Base-by-base conservation (phyloP, 257 asterid genomes). In the Henckelia pumila region DNA sequence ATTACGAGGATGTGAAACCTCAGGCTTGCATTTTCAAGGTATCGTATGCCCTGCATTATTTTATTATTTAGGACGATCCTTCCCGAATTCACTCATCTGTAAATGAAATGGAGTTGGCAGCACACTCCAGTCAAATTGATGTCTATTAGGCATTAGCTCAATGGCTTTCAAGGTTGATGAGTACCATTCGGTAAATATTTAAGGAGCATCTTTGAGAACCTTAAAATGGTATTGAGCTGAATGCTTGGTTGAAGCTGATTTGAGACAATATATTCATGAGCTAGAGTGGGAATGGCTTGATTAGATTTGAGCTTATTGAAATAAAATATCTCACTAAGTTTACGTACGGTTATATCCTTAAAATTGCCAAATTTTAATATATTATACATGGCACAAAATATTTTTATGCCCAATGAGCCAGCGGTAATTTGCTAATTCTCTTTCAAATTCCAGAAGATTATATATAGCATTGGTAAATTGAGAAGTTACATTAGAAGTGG, bases 11-110 rank as follows among this genome's bases (percentile, higher is more conserved):
- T 61, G 64, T 91, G 70, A 88, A 87, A 78, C 97, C 99, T 55
- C 99, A 94, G 79, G 97, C 99, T 75, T 94, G 99, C 83, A 94
- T 94, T 60, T 91, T 91, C 81, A 91, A 94, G 97, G 99, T 94
- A 84, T 66, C n/a, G 13, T 2, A 16, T 56, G 71, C 59, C 44
- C 55, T 66, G 67, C 55, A 33, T 33, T 35, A 59, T 44, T 56
- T n/a, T 35, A 14, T 4, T 44, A 44, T 44, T 44, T 44, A 44
- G 2, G 50, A 17, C 0, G 19, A 44, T 8, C 53, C 53, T 44
- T 44, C 20, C 53, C 6, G 4, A 13, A 40, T 11, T 40, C 50
- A 13, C 17, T 40, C 50, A 40, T 11, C 50, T 44, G 8, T 44
- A 16, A 16, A 44, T 16, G 20, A 44, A 44, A 14, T 13, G 50